A percentile compares a stretch with the other conserved stretches of the same genome.
These are phyloP conservation scores for Kalmanozyma brasiliensis DNA, from an alignment of 1,284 basidiomycete species.

Conservation along the genomic window DNA sequence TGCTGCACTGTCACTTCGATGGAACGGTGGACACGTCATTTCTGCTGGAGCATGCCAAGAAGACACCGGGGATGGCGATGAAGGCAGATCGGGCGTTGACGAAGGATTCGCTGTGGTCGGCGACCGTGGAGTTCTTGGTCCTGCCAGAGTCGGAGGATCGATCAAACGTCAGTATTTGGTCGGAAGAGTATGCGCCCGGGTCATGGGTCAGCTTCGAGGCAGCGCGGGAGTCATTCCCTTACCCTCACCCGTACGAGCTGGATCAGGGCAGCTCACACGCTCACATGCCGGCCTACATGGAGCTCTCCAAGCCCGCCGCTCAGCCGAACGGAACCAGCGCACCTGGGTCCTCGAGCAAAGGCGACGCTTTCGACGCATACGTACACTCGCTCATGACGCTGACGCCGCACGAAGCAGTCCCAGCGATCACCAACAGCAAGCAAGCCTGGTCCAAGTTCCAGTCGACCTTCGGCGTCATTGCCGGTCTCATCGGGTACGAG, in stretches of 20 bases:
- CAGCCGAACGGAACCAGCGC: background rate
- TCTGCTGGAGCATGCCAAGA: slow-evolving; percentile 30
- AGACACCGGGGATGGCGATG: slow-evolving; percentile 44
- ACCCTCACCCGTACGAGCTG: slow-evolving; percentile 36
- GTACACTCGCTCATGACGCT: slow-evolving; percentile 56
- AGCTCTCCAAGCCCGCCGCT: background rate
- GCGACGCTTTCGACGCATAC: slow-evolving; percentile 46
- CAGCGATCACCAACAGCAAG: slow-evolving; percentile 40
- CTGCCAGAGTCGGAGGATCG: slow-evolving; percentile 18
- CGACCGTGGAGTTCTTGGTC: slow-evolving; percentile 39
- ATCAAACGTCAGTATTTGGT: slow-evolving; percentile 29
- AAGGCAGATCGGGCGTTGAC: slow-evolving; percentile 29
- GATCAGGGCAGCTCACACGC: background rate
- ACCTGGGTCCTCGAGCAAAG: background rate
- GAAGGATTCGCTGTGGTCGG: slow-evolving; percentile 30
- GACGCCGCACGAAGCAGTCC: slow-evolving; percentile 32
- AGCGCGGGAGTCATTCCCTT: slow-evolving; percentile 39
- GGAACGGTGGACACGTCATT: slow-evolving; percentile 55
- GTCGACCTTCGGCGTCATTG: slow-evolving; percentile 52
- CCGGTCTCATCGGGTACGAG: slow-evolving; percentile 68
- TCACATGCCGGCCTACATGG: slow-evolving; percentile 22
- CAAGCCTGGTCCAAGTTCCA: slow-evolving; percentile 59
- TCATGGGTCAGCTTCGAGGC: slow-evolving; percentile 48
- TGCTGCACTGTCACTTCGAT: slow-evolving; percentile 60
- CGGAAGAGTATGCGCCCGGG: slow-evolving; percentile 31